Evolutionary conservation across 1,284 basidiomycete species (phyloP).

Genomic region (Anthracocystis panici-leucophaei): DNA sequence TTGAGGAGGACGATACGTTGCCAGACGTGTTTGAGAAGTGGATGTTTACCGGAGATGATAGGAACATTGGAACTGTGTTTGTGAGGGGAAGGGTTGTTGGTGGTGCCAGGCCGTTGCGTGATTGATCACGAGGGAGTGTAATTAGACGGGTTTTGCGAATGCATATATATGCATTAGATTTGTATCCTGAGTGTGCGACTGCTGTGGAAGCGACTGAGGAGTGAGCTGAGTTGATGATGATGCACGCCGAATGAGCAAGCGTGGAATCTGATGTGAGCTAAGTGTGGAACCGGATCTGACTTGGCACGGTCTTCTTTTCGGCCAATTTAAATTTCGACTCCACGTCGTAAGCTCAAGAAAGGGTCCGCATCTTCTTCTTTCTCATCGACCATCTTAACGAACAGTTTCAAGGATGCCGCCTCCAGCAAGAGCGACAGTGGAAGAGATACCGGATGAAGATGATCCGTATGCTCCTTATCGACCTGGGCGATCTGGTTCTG

Average conservation of each 20-base stretch:
- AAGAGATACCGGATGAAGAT: slow-evolving; percentile 41
- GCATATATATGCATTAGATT: background rate
- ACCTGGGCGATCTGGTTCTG: slow-evolving; percentile 7
- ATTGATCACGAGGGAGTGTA: slow-evolving; percentile 7
- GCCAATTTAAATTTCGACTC: too few species aligned
- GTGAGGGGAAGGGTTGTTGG: slow-evolving; percentile 85
- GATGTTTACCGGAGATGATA: slow-evolving; percentile 76
- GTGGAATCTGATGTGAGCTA: too few species aligned
- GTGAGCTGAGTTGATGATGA: too few species aligned
- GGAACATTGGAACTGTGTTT: slow-evolving; percentile 86
- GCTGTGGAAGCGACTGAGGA: background rate
- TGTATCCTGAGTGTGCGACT: background rate
- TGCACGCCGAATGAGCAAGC: too few species aligned
- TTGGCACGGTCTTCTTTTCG: too few species aligned
- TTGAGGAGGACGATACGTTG: slow-evolving; percentile 69
- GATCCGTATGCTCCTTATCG: slow-evolving; percentile 49
- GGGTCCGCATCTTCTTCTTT: background rate
- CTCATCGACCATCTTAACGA: background rate
- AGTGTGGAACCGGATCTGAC: too few species aligned
- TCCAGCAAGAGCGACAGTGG: slow-evolving; percentile 41
- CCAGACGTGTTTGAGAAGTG: slow-evolving; percentile 63
- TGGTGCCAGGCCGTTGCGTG: slow-evolving; percentile 71
- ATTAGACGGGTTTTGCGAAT: background rate
- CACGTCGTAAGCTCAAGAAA: too few species aligned
- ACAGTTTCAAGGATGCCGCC: slow-evolving; percentile 23